A percentile compares a stretch with the other conserved stretches of the same genome.
These are phyloP conservation scores for Halophytophthora batemanensis DNA, from an alignment of 352 stramenopile species.

Conservation along the genomic window DNA sequence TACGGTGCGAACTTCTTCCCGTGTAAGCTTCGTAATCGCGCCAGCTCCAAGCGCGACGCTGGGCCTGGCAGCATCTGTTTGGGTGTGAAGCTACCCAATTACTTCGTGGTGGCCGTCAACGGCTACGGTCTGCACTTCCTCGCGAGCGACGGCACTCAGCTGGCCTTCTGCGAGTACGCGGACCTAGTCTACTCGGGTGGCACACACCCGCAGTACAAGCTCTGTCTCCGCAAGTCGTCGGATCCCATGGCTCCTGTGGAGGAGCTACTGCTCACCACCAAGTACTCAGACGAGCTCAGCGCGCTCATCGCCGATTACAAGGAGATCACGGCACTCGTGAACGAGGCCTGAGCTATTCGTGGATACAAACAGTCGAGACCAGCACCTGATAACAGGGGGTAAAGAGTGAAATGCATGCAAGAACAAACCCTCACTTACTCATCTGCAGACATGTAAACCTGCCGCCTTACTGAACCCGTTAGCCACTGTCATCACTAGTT, in stretches of 20 bases:
- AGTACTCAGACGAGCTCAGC: slow-evolving; percentile 64
- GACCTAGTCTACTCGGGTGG: slow-evolving; percentile 59
- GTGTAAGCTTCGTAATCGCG: slow-evolving; percentile 57
- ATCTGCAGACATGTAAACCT: no score
- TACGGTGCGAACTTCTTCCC: slow-evolving; percentile 90
- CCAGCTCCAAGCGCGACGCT: slow-evolving; percentile 16
- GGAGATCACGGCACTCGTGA: slow-evolving; percentile 67
- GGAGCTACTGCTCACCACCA: slow-evolving; percentile 65
- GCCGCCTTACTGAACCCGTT: no score
- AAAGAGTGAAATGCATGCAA: neutral
- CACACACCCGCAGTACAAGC: slow-evolving; percentile 65
- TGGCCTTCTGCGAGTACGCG: slow-evolving; percentile 67
- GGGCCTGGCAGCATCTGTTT: slow-evolving; percentile 10
- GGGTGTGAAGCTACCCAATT: slow-evolving; percentile 70
- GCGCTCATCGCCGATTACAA: slow-evolving; percentile 71
- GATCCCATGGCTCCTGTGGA: slow-evolving; percentile 34
- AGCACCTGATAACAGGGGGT: neutral
- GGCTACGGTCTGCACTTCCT: slow-evolving; percentile 90
- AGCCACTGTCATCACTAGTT: no score
- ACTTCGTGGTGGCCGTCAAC: slow-evolving; percentile 89
- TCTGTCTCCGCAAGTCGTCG: slow-evolving; percentile 48
- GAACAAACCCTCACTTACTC: no score
- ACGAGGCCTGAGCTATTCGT: slow-evolving; percentile 31
- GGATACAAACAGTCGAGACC: no score
- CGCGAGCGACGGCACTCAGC: slow-evolving; percentile 49